phyloP scores from a whole-genome alignment of 2,329 filamentous ascomycete genomes.

The Cordyceps sp. region DNA sequence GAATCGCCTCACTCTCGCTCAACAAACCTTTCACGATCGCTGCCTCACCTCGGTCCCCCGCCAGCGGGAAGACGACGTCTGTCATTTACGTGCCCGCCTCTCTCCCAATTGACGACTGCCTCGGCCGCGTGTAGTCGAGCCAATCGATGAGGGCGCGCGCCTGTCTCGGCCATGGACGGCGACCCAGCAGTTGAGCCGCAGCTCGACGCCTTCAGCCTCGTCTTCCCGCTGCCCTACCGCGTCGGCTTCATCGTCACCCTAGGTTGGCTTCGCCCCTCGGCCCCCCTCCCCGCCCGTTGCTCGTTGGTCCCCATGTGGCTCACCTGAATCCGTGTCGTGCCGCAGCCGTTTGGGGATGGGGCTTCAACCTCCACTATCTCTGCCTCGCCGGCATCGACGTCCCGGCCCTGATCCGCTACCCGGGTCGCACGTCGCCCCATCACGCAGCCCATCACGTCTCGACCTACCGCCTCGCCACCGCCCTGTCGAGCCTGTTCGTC shows the following conservation, averaged over 20 bases:
- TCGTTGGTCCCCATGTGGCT: not conserved
- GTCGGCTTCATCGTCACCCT: conserved; percentile 73
- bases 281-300: not conserved
- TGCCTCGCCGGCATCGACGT: conserved; percentile 70
- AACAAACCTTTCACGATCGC: no score
- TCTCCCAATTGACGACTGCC: no score
- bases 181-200: conserved; percentile 52
- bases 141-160: no score
- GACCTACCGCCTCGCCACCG: conserved; percentile 69
- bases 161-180: conserved; percentile 42
- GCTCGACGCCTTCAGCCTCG: conserved; percentile 74
- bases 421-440: conserved; percentile 50
- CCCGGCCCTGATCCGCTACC: conserved; percentile 73
- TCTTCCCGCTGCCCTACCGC: conserved; percentile 78
- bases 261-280: conserved; percentile 49
- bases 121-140: no score
- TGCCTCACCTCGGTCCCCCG: no score
- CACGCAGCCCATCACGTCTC: conserved; percentile 64
- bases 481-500: conserved; percentile 55
- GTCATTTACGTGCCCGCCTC: no score
- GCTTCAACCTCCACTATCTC: conserved; percentile 77
- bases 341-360: conserved; percentile 88
- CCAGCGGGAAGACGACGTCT: no score
- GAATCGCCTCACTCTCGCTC: no score
- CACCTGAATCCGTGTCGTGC: no score